Evolutionary conservation across 1,284 basidiomycete genomes (phyloP).

Genomic region (Trametes sp.): DNA sequence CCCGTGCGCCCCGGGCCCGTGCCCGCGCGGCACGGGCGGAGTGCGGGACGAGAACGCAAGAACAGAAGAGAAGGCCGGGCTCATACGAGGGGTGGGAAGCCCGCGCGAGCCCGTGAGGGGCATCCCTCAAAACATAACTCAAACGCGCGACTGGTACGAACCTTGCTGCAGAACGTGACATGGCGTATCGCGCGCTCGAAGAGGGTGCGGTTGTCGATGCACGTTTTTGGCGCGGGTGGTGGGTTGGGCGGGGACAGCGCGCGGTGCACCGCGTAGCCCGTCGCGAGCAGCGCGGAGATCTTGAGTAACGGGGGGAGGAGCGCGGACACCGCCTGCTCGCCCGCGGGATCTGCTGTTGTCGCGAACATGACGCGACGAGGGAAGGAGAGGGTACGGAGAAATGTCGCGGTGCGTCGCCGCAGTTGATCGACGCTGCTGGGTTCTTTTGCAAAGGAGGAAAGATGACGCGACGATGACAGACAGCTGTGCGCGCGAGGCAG

Average conservation of each 20-base stretch:
- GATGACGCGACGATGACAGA: too few species aligned
- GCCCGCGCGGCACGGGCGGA: not conserved
- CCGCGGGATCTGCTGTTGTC: not conserved
- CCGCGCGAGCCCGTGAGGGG: not conserved
- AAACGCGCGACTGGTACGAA: constrained; percentile 24
- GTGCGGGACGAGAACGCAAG: not conserved
- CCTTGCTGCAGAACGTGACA: constrained; percentile 44
- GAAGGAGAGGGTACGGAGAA: not conserved
- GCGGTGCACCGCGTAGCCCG: constrained; percentile 36
- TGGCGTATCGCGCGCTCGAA: constrained; percentile 42
- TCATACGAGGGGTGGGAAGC: not conserved
- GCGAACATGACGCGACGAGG: constrained; percentile 16
- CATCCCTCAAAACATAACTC: not conserved
- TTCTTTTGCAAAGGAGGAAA: not conserved
- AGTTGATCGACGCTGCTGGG: not conserved
- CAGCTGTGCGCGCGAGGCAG: not conserved
- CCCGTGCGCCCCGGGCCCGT: not conserved
- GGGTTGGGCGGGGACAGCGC: constrained; percentile 41
- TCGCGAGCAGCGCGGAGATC: constrained; percentile 35
- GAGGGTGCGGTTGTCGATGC: constrained; percentile 36
- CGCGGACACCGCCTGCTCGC: not conserved
- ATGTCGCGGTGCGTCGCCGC: not conserved
- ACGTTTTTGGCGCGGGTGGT: constrained; percentile 35
- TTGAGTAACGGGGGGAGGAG: constrained; percentile 30
- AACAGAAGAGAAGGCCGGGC: not conserved